Evolutionary conservation across 169 alveolate genomes (phyloP), one percentile per base, ranked within the genome.

Genomic region (Plasmodium relictum): DNA sequence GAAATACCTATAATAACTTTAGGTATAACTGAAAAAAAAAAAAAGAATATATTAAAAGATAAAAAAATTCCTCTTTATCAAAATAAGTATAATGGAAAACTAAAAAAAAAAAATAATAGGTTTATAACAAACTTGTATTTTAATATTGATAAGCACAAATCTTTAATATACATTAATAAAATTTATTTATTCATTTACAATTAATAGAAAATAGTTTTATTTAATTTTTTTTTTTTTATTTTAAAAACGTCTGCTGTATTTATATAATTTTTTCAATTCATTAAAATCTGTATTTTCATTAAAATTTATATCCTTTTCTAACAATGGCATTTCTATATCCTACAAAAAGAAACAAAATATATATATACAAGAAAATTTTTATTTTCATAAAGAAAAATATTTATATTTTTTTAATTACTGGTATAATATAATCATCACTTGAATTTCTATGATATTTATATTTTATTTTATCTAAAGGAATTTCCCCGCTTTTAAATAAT

Each of bases 311-410:
- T 80, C 90, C 9, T 61, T 59, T 45, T 80, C 90, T 44, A 80
- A 48, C 72, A 80, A 45, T 9, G 90, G 90, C 83, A 52, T 80
- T 80, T 80, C 90, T 39, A 80, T 42, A 24, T 80, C 90, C 90
- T 65, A 58, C 4, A 44, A 52, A 37, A n/a, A 31, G 9, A 52
- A 2, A 42, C 58, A 31, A 16, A 74, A 12, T 59, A 20, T 20
- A 12, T n/a, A 20, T 10, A 31, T 5, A 37, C 41, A n/a, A 31
- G n/a, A 61, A 42, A 9, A 63, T 7, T 24, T 26, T 0, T 0
- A 1, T 62, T 12, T 9, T 42, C n/a, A 44, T 18, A 7, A 50
- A 18, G 26, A 10, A 31, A 8, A 26, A 8, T 37, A 44, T 45
- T n/a, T 20, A 16, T 6, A 24, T 58, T 56, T 31, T 20, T 45